Conservation (phyloP, 108 stramenopile species). For the Cyclotella choctawhatcheeana region DNA sequence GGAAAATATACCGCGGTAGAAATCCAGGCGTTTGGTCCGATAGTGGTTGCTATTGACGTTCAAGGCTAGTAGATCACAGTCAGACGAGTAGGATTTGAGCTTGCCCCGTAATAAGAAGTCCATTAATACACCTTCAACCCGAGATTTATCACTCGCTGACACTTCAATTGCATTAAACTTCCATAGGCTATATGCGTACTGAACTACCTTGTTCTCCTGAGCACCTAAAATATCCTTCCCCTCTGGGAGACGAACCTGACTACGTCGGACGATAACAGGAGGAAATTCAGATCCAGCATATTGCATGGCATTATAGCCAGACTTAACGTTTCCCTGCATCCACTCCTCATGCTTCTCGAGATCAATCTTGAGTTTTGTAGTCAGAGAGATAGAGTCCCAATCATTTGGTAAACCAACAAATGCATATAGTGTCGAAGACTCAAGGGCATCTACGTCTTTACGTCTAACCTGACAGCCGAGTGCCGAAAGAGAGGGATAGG, state of each 20-base stretch:
- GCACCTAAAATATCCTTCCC: background rate
- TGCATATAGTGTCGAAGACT: background rate
- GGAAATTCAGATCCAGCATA: background rate
- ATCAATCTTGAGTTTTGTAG: background rate
- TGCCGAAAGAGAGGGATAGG: slow-evolving; percentile 2
- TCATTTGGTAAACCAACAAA: background rate
- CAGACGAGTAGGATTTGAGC: background rate
- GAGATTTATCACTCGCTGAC: background rate
- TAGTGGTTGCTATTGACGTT: background rate
- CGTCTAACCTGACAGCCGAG: background rate
- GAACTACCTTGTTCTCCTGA: background rate
- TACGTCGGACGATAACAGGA: background rate
- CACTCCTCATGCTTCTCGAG: slow-evolving; percentile 1
- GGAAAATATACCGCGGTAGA: background rate
- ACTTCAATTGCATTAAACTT: background rate
- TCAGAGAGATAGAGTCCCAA: slow-evolving; percentile 1
- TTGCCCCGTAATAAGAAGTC: background rate
- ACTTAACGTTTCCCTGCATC: background rate
- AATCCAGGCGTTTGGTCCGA: background rate
- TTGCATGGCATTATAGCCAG: background rate
- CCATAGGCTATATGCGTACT: background rate
- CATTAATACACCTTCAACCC: background rate
- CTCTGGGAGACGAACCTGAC: background rate
- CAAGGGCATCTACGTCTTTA: slow-evolving; percentile 2
- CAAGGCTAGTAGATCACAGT: background rate